phyloP scores from a whole-genome alignment of 441 rosid species.

The Adansonia grandidieri region DNA sequence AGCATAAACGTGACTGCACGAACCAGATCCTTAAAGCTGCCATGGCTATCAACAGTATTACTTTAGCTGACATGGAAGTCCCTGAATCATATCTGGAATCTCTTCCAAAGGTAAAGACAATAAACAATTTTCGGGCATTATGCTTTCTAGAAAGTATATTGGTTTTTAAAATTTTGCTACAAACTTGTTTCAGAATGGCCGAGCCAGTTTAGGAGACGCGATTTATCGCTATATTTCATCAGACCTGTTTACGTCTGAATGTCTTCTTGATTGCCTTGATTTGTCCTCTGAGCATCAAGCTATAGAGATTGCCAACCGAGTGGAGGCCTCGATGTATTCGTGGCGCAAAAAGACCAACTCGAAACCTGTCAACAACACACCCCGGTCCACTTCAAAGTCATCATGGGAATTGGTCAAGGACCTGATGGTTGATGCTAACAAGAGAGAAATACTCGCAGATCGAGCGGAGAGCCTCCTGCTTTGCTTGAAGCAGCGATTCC shows the following conservation, averaged over 20 bases:
- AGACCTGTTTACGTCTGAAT: slow-evolving; percentile 87
- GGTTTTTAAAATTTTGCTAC: slow-evolving; percentile 18
- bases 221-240: slow-evolving; percentile 82
- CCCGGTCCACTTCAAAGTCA: slow-evolving; percentile 56
- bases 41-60: slow-evolving; percentile 88
- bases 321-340: slow-evolving; percentile 73
- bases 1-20: slow-evolving; percentile 89
- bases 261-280: slow-evolving; percentile 88
- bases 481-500: slow-evolving; percentile 87
- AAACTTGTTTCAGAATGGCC: slow-evolving; percentile 72
- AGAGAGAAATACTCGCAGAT: slow-evolving; percentile 81
- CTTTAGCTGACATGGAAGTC: slow-evolving; percentile 87
- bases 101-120: slow-evolving; percentile 79
- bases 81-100: slow-evolving; percentile 83
- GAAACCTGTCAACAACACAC: slow-evolving; percentile 52
- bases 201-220: slow-evolving; percentile 82
- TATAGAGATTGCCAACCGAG: slow-evolving; percentile 87
- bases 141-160: not conserved
- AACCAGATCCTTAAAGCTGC: slow-evolving; percentile 97
- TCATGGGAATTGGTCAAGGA: slow-evolving; percentile 96
- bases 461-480: slow-evolving; percentile 87
- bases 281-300: slow-evolving; percentile 95
- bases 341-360: slow-evolving; percentile 70
- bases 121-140: not conserved
- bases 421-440: slow-evolving; percentile 82